Conservation (phyloP, 305 asterid species). For the Plantago coronopus region DNA sequence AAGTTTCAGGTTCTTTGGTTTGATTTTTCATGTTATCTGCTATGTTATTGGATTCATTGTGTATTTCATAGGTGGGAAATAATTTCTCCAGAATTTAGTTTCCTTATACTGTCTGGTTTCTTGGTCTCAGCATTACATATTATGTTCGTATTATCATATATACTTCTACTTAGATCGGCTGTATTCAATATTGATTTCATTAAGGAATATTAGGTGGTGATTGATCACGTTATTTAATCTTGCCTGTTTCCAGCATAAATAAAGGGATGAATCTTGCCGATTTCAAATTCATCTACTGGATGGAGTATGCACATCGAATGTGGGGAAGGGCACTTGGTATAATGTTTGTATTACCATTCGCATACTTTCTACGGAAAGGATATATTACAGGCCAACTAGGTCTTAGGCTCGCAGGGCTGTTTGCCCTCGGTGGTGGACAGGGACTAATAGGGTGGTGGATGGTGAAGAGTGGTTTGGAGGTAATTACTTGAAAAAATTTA, state of each 20-base stretch:
- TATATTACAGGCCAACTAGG: constrained; percentile 73
- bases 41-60: too few relatives aligned
- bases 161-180: constrained; percentile 2
- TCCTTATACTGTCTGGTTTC: background rate
- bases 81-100: background rate
- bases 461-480: constrained; percentile 99
- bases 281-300: constrained; percentile 97
- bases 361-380: constrained; percentile 86
- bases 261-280: constrained; percentile 84
- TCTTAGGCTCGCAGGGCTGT: constrained; percentile 69
- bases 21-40: constrained; percentile 14
- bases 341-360: constrained; percentile 94
- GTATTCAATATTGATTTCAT: constrained; percentile 6
- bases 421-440: constrained; percentile 97
- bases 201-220: constrained; percentile 1
- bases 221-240: constrained; percentile 14
- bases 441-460: constrained; percentile 99
- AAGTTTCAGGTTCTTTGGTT: constrained; percentile 28
- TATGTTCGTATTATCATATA: background rate
- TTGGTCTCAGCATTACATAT: background rate
- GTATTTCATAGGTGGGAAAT: background rate
- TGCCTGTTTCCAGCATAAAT: constrained; percentile 50
- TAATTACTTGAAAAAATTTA: constrained; percentile 27
- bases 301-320: constrained; percentile 99
- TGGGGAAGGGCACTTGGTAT: constrained; percentile 97